Evolutionary conservation across 108 stramenopile genomes (phyloP), one percentile per base, ranked within the genome.

Genomic region (Thalassiosira profunda): DNA sequence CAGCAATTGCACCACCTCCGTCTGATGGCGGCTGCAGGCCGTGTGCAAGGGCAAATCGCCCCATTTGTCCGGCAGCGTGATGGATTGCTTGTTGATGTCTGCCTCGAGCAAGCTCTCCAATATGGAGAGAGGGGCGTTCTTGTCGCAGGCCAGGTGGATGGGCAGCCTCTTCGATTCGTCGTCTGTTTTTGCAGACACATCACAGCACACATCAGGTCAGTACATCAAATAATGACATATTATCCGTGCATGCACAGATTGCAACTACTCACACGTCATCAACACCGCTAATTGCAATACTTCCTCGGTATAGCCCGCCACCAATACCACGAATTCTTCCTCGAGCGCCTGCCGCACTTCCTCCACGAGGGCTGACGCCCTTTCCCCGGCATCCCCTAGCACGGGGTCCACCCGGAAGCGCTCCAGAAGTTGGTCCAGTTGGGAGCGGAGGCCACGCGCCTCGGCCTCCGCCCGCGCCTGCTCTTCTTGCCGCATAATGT

Each of bases 111-210:
- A 71, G 4, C 68, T 53, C 28, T 53, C 67, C 70, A 88, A 72
- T 30, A 88, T 72, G 20, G 72, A 79, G 14, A 88, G 12, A 0
- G 87, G 87, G 8, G 84, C 87, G 51, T 81, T 85, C 47, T 81
- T 85, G 62, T 88, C 87, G 51, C 82, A 85, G 17, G 84, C 87
- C 38, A 88, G 59, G 35, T 88, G 87, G 24, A 88, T 70, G 0
- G 84, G 84, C 2, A 83, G 64, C 34, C 87, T 72, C 33, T 42
- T 60, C 9, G 71, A 80, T 2, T 53, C 67, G 33, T 78, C 80
- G n/a, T n/a, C n/a, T n/a, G n/a, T n/a, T n/a, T n/a, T n/a, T n/a
- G n/a, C n/a, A n/a, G n/a, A n/a, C n/a, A n/a, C n/a, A n/a, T n/a
- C n/a, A n/a, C n/a, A n/a, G n/a, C n/a, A n/a, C n/a, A n/a, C n/a